phyloP scores from a whole-genome alignment of 2,329 filamentous ascomycete species.

The Trichophyton schoenleinii region DNA sequence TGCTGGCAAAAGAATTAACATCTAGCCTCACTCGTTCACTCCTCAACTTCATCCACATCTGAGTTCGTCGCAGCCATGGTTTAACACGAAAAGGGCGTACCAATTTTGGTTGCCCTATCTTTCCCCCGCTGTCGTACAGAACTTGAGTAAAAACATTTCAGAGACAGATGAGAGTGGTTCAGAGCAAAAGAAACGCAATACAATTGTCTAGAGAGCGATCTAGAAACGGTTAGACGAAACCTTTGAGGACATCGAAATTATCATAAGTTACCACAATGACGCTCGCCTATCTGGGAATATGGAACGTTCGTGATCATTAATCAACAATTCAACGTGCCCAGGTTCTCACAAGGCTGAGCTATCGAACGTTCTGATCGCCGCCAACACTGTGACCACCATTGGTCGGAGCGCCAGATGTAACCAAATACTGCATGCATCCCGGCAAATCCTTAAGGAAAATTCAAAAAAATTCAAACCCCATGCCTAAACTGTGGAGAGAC shows the following conservation, averaged over 20 bases:
- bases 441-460: neutral
- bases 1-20: neutral
- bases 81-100: neutral
- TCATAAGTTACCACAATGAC: neutral
- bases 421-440: neutral
- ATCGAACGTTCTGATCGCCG: neutral
- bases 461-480: neutral
- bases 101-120: neutral
- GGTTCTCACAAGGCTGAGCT: conserved; percentile 2
- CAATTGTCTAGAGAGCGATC: neutral
- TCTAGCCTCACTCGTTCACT: neutral
- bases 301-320: neutral
- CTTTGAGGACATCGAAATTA: neutral
- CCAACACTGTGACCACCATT: neutral
- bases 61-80: neutral
- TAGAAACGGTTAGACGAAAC: neutral
- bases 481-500: neutral
- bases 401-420: neutral
- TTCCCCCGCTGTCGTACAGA: neutral
- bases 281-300: neutral
- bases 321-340: neutral
- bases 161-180: neutral
- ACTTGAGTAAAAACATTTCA: neutral
- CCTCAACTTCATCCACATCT: neutral
- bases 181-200: neutral